Evolutionary conservation across 441 rosid genomes (phyloP).

Genomic region (Cnidoscolus chayamansa): DNA sequence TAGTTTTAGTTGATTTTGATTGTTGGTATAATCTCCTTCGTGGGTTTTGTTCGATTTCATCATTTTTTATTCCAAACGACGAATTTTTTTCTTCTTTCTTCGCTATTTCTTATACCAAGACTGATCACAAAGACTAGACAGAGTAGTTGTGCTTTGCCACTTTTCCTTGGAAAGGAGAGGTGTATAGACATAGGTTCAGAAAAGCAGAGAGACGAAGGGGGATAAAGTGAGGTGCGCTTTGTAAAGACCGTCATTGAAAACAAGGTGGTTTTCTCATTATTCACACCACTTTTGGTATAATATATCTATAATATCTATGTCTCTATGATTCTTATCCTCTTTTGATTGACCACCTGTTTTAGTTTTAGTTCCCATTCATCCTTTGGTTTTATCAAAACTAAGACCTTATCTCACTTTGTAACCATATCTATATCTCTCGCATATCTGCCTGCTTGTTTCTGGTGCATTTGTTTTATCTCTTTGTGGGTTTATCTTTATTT

Average conservation of each 20-base stretch:
- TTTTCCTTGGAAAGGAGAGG: not conserved
- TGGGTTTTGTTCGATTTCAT: slow-evolving; percentile 4
- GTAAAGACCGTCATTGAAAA: slow-evolving; percentile 38
- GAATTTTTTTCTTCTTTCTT: not conserved
- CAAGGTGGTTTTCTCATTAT: slow-evolving; percentile 32
- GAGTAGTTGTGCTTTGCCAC: no score
- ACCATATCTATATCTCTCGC: not conserved
- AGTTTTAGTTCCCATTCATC: not conserved
- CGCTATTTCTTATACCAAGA: slow-evolving; percentile 11
- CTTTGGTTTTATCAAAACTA: slow-evolving; percentile 23
- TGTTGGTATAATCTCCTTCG: slow-evolving; percentile 4
- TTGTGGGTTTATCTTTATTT: not conserved
- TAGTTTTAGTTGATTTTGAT: slow-evolving; percentile 1
- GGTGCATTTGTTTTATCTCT: not conserved
- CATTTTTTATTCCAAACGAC: not conserved
- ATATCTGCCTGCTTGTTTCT: not conserved
- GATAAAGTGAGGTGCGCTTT: slow-evolving; percentile 22
- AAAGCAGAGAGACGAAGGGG: slow-evolving; percentile 7
- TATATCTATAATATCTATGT: slow-evolving; percentile 23
- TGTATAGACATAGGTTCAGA: not conserved
- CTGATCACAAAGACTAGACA: not conserved
- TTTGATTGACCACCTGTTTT: not conserved
- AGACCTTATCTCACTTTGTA: not conserved
- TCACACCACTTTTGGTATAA: slow-evolving; percentile 23
- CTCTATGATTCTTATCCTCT: not conserved